Evolutionary conservation across 352 stramenopile genomes (phyloP), one percentile per base, ranked within the genome.

Genomic region (Phytopythium delawarense): DNA sequence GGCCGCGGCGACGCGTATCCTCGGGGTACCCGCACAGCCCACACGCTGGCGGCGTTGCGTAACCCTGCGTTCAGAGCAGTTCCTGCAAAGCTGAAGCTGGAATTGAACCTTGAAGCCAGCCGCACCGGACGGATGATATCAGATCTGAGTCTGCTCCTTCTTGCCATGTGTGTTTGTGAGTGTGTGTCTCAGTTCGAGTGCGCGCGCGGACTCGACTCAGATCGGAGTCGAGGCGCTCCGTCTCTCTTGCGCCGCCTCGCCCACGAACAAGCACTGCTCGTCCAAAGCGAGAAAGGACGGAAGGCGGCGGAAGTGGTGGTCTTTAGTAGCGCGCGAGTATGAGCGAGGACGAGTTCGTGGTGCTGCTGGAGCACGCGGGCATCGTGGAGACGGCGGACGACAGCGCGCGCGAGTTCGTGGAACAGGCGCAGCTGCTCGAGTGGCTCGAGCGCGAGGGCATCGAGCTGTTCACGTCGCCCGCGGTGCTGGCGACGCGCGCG

Each of bases 291-390:
- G 42, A 49, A 49, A 49, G 23, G 48, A 37, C 23, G 48, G 48
- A 52, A 52, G 45, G 42, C 62, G 62, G 53, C 34, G 34, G 34
- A 8, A 12, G 25, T 28, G 25, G 25, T 28, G 25, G 25, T 28
- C 1, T 28, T 3, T 28, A 28, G 25, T 2, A 28, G 25, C 25
- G 34, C 34, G 51, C 16, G 7, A 53, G 16, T 37, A 91, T 90
- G 79, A 92, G 79, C 66, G 84, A 94, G 63, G 84, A 94, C 71
- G 84, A 92, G 70, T 94, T 94, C 63, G 83, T 94, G 35, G 82
- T 94, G 76, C 71, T 91, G 57, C 70, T 89, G 39, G 84, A 91
- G 69, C 82, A 94, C 65, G 82, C 84, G 18, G 84, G 84, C 21
- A 77, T 94, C 56, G 74, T 91, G 23, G 84, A 93, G 61, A 75